Evolutionary conservation across 1,284 basidiomycete genomes (phyloP).

Genomic region (Moesziomyces globuligerus): DNA sequence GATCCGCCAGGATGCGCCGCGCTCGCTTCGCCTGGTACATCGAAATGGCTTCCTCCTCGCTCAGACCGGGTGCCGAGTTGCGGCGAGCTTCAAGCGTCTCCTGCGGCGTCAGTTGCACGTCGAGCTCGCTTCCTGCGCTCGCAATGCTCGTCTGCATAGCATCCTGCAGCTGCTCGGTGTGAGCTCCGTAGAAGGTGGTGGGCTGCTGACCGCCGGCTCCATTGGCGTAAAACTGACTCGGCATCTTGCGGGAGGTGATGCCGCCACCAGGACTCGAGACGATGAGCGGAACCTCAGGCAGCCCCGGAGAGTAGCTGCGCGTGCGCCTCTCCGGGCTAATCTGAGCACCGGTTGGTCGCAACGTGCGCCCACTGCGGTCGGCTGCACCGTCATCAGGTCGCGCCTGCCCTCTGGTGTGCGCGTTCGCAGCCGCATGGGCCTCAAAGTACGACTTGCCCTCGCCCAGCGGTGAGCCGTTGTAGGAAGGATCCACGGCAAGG

Average conservation of each 20-base stretch:
- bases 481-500: slow-evolving; percentile 7
- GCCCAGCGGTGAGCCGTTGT: neutral
- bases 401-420: neutral
- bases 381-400: neutral
- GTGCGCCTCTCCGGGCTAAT: slow-evolving; percentile 18
- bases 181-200: slow-evolving; percentile 32
- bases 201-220: slow-evolving; percentile 2
- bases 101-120: slow-evolving; percentile 29
- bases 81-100: slow-evolving; percentile 30
- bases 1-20: slow-evolving; percentile 70
- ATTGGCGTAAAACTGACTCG: slow-evolving; percentile 14
- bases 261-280: slow-evolving; percentile 58
- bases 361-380: slow-evolving; percentile 18
- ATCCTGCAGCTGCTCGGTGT: slow-evolving; percentile 46
- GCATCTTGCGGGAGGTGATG: slow-evolving; percentile 54
- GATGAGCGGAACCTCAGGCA: slow-evolving; percentile 56
- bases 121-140: slow-evolving; percentile 29
- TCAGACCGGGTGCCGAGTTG: slow-evolving; percentile 19
- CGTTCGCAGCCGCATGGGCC: neutral
- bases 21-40: slow-evolving; percentile 52
- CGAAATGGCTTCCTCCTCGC: slow-evolving; percentile 51
- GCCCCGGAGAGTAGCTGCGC: slow-evolving; percentile 53
- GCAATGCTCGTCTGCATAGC: slow-evolving; percentile 43
- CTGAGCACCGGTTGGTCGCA: slow-evolving; percentile 10
- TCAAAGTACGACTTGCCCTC: slow-evolving; percentile 36